phyloP scores from a whole-genome alignment of 257 asterid species.

The Handroanthus guayacan region DNA sequence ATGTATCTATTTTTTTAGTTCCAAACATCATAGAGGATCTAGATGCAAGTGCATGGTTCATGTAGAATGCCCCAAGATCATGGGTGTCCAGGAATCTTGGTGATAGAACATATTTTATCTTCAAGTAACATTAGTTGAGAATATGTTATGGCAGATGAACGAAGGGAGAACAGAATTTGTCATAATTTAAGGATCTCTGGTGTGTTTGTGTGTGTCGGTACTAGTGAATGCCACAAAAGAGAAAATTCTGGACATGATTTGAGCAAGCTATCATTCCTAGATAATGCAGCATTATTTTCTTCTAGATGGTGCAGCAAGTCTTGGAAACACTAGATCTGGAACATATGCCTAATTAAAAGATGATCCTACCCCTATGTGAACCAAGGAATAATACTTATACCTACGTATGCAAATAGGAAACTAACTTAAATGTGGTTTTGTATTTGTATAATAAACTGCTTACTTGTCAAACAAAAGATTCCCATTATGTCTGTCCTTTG shows the following conservation, averaged over 20 bases:
- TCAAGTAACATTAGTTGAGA: no score
- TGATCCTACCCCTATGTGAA: neutral
- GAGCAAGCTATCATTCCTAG: no score
- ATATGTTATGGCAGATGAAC: no score
- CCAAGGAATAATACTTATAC: neutral
- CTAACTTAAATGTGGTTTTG: constrained; percentile 3
- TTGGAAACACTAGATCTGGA: no score
- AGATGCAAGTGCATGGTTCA: constrained; percentile 1
- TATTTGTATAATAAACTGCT: constrained; percentile 32
- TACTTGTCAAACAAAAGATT: constrained; percentile 96
- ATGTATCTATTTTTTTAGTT: neutral
- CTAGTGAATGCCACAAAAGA: no score
- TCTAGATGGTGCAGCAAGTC: no score
- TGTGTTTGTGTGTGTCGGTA: no score
- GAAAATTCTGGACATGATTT: no score
- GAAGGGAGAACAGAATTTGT: no score
- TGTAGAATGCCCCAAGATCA: neutral
- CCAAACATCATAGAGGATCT: constrained; percentile 7
- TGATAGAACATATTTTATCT: neutral
- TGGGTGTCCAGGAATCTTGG: neutral
- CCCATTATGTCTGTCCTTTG: constrained; percentile 98
- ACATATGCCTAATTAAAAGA: no score
- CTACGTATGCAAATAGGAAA: neutral
- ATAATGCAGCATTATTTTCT: no score
- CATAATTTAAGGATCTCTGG: no score